A percentile compares a stretch with the other conserved stretches of the same genome.
Conservation (phyloP, 164 flowering plant species). For the Taxillus chinensis region DNA sequence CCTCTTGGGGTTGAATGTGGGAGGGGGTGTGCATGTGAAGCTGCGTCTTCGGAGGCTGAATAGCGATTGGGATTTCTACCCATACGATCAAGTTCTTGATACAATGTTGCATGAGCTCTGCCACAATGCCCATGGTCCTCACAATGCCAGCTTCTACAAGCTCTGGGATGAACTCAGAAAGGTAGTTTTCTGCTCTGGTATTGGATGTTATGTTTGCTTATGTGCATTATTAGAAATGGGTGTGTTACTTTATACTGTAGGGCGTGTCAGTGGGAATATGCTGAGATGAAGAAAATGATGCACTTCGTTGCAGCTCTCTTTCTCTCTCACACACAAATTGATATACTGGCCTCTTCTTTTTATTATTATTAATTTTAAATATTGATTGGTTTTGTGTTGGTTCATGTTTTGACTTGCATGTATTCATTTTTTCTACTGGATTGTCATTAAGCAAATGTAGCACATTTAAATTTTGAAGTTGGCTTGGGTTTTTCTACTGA, state of each 20-base stretch:
- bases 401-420: too few species aligned
- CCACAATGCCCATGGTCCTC: conserved; percentile 86
- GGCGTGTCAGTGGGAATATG: background rate
- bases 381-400: too few species aligned
- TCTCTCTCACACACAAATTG: too few species aligned
- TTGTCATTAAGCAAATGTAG: too few species aligned
- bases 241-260: background rate
- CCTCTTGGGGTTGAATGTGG: conserved; percentile 81
- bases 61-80: conserved; percentile 64
- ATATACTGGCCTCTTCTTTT: too few species aligned
- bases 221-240: background rate
- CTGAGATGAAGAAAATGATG: background rate
- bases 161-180: conserved; percentile 91
- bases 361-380: too few species aligned
- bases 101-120: conserved; percentile 99
- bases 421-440: too few species aligned
- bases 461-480: too few species aligned
- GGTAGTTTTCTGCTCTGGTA: conserved; percentile 23
- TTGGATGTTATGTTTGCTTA: background rate
- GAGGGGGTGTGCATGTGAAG: conserved; percentile 69
- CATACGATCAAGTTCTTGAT: conserved; percentile 71
- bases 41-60: conserved; percentile 66
- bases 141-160: conserved; percentile 79
- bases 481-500: too few species aligned
- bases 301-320: too few species aligned